These are phyloP conservation scores for Coemansia pectinata DNA, from an alignment of 192 early-diverging fungal genomes.

Conservation along the genomic window DNA sequence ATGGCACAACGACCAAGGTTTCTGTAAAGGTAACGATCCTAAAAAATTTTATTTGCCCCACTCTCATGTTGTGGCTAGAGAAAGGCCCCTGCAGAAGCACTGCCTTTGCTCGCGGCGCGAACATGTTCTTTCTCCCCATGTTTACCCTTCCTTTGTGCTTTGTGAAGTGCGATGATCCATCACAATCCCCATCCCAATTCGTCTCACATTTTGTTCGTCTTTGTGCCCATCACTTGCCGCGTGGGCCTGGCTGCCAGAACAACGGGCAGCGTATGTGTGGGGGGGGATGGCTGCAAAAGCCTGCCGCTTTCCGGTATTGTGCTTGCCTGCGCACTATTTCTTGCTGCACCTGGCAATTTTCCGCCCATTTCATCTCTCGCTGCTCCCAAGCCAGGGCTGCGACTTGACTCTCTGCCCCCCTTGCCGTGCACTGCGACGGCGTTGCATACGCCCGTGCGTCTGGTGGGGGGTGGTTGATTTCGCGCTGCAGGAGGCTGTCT, in stretches of 20 bases:
- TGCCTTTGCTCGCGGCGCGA: not conserved
- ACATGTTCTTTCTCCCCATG: not conserved
- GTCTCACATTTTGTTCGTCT: not conserved
- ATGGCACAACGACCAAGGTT: conserved; percentile 46
- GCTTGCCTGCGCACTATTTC: conserved; percentile 4
- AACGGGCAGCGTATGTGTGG: not conserved
- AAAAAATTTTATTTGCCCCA: not conserved
- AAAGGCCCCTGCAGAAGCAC: not conserved
- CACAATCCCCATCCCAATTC: not conserved
- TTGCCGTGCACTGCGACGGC: not conserved
- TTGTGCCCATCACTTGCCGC: not conserved
- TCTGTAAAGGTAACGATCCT: conserved; percentile 52
- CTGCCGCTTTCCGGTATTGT: conserved; percentile 4
- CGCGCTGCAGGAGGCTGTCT: not conserved
- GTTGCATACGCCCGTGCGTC: not conserved
- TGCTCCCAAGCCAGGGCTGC: not conserved
- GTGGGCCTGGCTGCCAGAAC: not conserved
- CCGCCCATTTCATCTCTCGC: not conserved
- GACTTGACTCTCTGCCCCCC: conserved; percentile 3
- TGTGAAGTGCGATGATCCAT: conserved; percentile 12
- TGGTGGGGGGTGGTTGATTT: not conserved
- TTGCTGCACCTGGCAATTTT: not conserved
- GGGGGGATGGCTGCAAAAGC: not conserved
- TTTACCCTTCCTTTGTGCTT: conserved; percentile 30
- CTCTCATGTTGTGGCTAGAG: conserved; percentile 7